A percentile compares a stretch with the other conserved stretches of the same genome.
These are phyloP conservation scores for Cordyceps sp. DNA, from an alignment of 2,329 filamentous ascomycete genomes.

Conservation along the genomic window DNA sequence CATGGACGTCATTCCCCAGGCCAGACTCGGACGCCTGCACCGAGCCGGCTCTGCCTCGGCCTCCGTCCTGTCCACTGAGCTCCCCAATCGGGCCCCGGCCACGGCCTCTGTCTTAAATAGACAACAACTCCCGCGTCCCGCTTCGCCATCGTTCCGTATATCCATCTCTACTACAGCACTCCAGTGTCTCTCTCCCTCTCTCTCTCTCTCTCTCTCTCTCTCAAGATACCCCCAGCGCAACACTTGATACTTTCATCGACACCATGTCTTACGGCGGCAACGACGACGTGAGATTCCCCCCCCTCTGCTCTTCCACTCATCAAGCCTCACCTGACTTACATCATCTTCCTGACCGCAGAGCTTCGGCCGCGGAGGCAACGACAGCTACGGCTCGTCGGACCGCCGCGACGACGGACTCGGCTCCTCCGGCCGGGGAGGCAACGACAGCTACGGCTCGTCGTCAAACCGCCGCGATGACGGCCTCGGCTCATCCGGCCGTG, in stretches of 20 bases:
- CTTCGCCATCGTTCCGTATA: too few species aligned
- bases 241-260: too few species aligned
- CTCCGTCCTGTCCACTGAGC: too few species aligned
- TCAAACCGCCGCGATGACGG: constrained; percentile 1
- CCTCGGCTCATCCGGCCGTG: constrained; percentile 8
- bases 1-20: constrained; percentile 3
- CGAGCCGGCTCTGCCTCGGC: too few species aligned
- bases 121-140: too few species aligned
- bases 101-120: too few species aligned
- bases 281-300: constrained; percentile 18
- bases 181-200: not conserved
- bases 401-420: too few species aligned
- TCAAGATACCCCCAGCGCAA: not conserved
- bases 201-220: not conserved
- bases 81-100: too few species aligned
- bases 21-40: too few species aligned
- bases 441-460: constrained; percentile 2
- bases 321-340: constrained; percentile 2
- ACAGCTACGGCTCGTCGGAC: constrained; percentile 5
- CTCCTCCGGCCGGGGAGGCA: constrained; percentile 6
- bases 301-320: not conserved
- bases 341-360: constrained; percentile 1
- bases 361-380: constrained; percentile 1
- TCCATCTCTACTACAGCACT: too few species aligned
- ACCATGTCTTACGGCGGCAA: constrained; percentile 31